Conservation (phyloP, 495 filamentous ascomycete species). For the Trichocladium uniseriatum region DNA sequence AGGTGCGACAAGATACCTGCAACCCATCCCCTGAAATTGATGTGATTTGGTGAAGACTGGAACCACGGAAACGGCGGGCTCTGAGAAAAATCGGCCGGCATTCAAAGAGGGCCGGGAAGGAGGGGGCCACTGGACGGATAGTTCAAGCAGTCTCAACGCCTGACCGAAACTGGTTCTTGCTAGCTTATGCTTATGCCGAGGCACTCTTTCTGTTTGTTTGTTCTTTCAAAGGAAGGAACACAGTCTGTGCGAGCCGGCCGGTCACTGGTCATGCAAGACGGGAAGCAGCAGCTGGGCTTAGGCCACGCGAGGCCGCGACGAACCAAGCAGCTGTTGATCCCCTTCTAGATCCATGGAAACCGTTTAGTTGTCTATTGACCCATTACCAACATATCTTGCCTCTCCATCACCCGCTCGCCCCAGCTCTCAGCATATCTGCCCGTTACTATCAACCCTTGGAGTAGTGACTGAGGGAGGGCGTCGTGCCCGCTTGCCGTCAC, state of each 20-base stretch:
- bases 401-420: not conserved
- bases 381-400: not conserved
- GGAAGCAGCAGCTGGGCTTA: slow-evolving; percentile 18
- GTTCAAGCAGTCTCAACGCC: too few relatives aligned
- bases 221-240: slow-evolving; percentile 8
- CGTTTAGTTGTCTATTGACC: not conserved
- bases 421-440: not conserved
- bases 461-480: too few relatives aligned
- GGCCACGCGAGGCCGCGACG: not conserved
- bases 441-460: not conserved
- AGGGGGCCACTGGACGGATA: too few relatives aligned
- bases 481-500: not conserved
- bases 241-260: not conserved
- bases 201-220: slow-evolving; percentile 1
- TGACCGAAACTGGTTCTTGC: not conserved
- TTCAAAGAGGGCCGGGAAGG: too few relatives aligned
- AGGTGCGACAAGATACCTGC: slow-evolving; percentile 1
- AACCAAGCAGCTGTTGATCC: not conserved
- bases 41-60: not conserved
- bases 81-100: too few relatives aligned
- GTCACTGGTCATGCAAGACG: slow-evolving; percentile 7
- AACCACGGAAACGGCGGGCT: not conserved
- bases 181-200: not conserved
- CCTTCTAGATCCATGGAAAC: not conserved
- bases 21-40: not conserved